Percentiles rank a stretch among this genome's conserved stretches.
Conservation (phyloP, 1,139 yeast species). For the Blastobotrys arbuscula region DNA sequence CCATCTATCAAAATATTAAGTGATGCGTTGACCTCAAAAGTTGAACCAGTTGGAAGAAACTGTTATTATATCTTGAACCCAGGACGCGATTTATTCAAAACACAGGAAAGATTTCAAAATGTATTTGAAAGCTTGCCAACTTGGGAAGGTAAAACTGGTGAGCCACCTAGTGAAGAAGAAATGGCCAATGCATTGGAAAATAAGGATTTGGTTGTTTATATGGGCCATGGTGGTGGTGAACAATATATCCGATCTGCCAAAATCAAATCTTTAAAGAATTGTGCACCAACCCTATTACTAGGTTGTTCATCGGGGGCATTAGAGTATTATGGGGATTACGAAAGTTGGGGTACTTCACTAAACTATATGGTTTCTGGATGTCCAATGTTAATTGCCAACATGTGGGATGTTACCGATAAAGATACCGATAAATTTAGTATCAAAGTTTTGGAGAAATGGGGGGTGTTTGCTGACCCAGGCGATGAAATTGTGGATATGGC, state of each 20-base stretch:
- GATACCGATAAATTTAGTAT: constrained; percentile 79
- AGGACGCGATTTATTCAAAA: constrained; percentile 63
- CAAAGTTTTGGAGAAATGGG: constrained; percentile 57
- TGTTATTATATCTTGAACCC: constrained; percentile 73
- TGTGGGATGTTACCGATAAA: constrained; percentile 97
- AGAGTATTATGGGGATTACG: constrained; percentile 53
- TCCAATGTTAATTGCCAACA: constrained; percentile 74
- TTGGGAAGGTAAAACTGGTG: constrained; percentile 56
- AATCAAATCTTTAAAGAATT: constrained; percentile 39
- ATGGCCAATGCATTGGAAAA: constrained; percentile 39
- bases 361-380: constrained; percentile 76
- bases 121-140: constrained; percentile 37
- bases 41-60: constrained; percentile 23
- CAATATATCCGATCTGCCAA: constrained; percentile 57
- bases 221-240: constrained; percentile 97
- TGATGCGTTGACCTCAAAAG: constrained; percentile 29
- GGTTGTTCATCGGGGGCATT: constrained; percentile 90
- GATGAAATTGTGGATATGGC: constrained; percentile 34
- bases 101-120: constrained; percentile 56
- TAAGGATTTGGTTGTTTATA: constrained; percentile 60
- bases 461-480: constrained; percentile 37
- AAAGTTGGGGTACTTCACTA: constrained; percentile 70
- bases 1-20: constrained; percentile 57
- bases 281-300: constrained; percentile 71
- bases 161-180: constrained; percentile 51